Percentiles rank a stretch among this genome's conserved stretches.
Evolutionary conservation across 2,329 filamentous ascomycete genomes (phyloP).

Genomic region (Colletotrichum sp.): DNA sequence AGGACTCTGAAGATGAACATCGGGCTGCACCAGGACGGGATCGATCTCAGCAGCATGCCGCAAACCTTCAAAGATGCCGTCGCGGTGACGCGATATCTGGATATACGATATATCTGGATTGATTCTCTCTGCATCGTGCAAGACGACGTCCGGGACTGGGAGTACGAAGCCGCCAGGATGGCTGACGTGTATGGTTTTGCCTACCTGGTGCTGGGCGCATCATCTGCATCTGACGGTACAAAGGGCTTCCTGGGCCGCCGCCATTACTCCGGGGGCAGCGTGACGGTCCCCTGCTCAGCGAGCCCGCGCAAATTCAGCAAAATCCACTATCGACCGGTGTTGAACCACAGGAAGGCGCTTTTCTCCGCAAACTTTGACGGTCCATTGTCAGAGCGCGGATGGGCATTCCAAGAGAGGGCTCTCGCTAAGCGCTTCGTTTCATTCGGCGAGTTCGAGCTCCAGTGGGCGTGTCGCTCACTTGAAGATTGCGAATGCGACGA

Average conservation of each 20-base stretch:
- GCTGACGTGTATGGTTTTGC: not conserved
- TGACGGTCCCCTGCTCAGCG: not conserved
- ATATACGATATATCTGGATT: constrained; percentile 23
- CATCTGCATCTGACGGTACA: not conserved
- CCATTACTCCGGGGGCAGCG: not conserved
- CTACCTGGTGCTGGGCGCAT: not conserved
- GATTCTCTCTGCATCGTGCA: constrained; percentile 23
- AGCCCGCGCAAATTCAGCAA: not conserved
- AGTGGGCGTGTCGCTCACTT: not conserved
- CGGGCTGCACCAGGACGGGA: not conserved
- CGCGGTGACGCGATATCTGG: not conserved
- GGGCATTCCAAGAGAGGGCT: not conserved
- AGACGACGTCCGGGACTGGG: constrained; percentile 18
- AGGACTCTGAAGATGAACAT: not conserved
- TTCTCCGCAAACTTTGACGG: not conserved
- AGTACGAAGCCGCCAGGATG: constrained; percentile 6
- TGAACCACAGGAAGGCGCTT: not conserved
- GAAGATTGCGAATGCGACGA: not conserved
- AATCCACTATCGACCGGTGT: not conserved
- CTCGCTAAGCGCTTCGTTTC: not conserved
- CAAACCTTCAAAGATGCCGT: constrained; percentile 16
- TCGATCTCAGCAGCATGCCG: not conserved
- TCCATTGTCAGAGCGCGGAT: not conserved
- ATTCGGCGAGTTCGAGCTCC: not conserved
- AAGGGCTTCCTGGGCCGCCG: not conserved